Conservation (phyloP, 768 basidiomycete species). For the Daedaleopsis sinensis region DNA sequence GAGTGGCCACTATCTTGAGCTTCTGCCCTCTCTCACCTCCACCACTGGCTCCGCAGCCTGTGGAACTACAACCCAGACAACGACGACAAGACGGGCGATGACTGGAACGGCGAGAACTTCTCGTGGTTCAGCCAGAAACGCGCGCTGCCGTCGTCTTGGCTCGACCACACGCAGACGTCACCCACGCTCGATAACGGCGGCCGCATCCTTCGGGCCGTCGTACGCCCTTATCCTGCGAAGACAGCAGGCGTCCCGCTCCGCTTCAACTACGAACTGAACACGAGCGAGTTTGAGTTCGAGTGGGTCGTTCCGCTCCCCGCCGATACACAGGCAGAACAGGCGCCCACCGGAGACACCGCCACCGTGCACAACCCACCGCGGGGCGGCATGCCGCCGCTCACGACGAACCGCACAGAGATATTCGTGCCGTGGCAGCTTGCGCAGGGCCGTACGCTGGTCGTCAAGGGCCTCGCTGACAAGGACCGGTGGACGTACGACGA, state of each 20-base stretch:
- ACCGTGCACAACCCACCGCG: constrained; percentile 42
- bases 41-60: constrained; percentile 49
- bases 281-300: constrained; percentile 63
- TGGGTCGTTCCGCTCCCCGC: constrained; percentile 52
- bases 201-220: constrained; percentile 74
- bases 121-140: constrained; percentile 83
- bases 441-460: constrained; percentile 56
- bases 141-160: constrained; percentile 54
- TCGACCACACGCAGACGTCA: constrained; percentile 61
- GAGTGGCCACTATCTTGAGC: constrained; percentile 37
- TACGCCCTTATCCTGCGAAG: constrained; percentile 91
- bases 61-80: constrained; percentile 97
- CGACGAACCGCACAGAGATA: constrained; percentile 77
- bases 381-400: constrained; percentile 41
- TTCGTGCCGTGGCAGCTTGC: constrained; percentile 72
- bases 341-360: neutral
- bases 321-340: too few relatives aligned
- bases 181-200: constrained; percentile 83
- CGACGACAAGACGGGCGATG: constrained; percentile 74
- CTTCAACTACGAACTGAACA: constrained; percentile 79
- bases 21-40: neutral
- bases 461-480: constrained; percentile 54
- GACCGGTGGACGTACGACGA: constrained; percentile 65
- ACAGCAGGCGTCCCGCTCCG: constrained; percentile 80
- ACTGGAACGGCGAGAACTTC: constrained; percentile 98